Evolutionary conservation across 257 asterid genomes (phyloP).

Genomic region (Catharanthus roseus): DNA sequence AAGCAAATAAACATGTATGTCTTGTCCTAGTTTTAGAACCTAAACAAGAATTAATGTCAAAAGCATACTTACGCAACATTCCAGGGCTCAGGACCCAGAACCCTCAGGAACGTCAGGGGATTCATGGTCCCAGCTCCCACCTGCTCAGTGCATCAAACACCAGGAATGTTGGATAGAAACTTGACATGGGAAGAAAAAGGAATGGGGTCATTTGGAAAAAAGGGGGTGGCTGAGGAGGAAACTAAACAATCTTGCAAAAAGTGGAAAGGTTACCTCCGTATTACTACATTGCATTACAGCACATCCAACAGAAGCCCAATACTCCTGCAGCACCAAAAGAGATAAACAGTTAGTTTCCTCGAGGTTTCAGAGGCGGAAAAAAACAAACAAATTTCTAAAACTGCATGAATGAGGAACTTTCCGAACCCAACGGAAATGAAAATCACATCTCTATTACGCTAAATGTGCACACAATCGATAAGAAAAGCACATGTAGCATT

Average conservation of each 20-base stretch:
- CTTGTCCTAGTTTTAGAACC: not conserved
- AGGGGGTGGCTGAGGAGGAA: too few species aligned
- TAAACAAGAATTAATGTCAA: not conserved
- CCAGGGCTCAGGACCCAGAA: slow-evolving; percentile 99
- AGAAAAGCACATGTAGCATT: not conserved
- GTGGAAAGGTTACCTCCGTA: slow-evolving; percentile 62
- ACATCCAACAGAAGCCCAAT: slow-evolving; percentile 98
- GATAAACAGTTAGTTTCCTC: not conserved
- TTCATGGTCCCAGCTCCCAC: slow-evolving; percentile 99
- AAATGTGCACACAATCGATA: not conserved
- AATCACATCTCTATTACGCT: not conserved
- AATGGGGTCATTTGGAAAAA: not conserved
- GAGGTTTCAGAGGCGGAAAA: not conserved
- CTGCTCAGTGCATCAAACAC: slow-evolving; percentile 43
- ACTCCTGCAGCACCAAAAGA: slow-evolving; percentile 51
- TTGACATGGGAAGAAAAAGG: not conserved
- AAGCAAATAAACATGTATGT: not conserved
- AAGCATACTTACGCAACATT: slow-evolving; percentile 85
- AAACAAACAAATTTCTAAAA: not conserved
- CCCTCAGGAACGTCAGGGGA: slow-evolving; percentile 89
- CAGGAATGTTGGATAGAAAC: slow-evolving; percentile 18
- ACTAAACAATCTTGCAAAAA: not conserved
- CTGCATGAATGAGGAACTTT: not conserved
- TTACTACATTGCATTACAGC: slow-evolving; percentile 99
- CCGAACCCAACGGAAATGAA: not conserved